Percentiles rank a stretch among this genome's conserved stretches.
These are phyloP conservation scores for Firmiana major DNA, from an alignment of 345 rosid species.

Conservation along the genomic window DNA sequence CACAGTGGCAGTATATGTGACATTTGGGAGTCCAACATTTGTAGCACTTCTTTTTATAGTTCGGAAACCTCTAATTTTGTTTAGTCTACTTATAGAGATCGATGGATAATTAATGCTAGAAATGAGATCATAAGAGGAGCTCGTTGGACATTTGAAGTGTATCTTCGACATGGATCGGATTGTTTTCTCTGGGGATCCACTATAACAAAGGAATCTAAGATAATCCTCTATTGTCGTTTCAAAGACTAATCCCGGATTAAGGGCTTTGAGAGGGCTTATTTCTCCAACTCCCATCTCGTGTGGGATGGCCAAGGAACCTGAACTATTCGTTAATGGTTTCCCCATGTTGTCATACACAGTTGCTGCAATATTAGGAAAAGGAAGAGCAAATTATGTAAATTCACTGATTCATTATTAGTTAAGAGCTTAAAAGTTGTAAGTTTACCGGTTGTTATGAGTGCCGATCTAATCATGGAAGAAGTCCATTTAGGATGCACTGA, in stretches of 20 bases:
- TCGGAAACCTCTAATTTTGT: slow-evolving; percentile 16
- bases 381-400: background rate
- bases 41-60: slow-evolving; percentile 47
- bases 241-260: slow-evolving; percentile 72
- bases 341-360: slow-evolving; percentile 42
- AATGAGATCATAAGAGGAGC: slow-evolving; percentile 31
- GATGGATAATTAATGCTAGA: slow-evolving; percentile 73
- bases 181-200: slow-evolving; percentile 49
- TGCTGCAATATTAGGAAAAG: slow-evolving; percentile 33
- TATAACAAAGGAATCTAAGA: slow-evolving; percentile 55
- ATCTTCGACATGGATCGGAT: slow-evolving; percentile 42
- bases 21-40: slow-evolving; percentile 51
- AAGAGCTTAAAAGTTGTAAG: background rate
- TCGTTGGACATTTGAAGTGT: slow-evolving; percentile 49
- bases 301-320: slow-evolving; percentile 42
- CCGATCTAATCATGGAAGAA: slow-evolving; percentile 69
- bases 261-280: slow-evolving; percentile 53
- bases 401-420: background rate
- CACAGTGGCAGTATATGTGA: slow-evolving; percentile 43
- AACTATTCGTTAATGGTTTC: slow-evolving; percentile 43
- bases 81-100: slow-evolving; percentile 55
- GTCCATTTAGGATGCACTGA: slow-evolving; percentile 54
- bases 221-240: slow-evolving; percentile 51
- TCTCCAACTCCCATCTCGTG: slow-evolving; percentile 75
- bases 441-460: slow-evolving; percentile 76